Conservation (phyloP, 2,329 filamentous ascomycete species). For the Onygenales sp. region DNA sequence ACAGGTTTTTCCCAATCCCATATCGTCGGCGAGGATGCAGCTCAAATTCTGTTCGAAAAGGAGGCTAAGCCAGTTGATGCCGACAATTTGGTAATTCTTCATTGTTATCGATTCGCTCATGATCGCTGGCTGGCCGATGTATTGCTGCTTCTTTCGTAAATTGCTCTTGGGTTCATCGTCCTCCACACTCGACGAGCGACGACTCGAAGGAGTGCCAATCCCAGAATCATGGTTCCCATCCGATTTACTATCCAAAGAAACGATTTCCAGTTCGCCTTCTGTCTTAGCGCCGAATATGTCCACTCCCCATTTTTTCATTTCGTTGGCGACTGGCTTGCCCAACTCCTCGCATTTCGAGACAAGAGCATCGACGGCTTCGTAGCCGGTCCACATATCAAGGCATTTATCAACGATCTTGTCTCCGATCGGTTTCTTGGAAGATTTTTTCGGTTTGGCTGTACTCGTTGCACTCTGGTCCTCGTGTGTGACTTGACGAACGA, state of each 20-base stretch:
- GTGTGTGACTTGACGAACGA: constrained; percentile 56
- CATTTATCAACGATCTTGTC: constrained; percentile 59
- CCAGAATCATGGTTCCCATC: constrained; percentile 51
- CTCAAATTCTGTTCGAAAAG: constrained; percentile 71
- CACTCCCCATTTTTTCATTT: constrained; percentile 60
- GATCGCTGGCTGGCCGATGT: constrained; percentile 59
- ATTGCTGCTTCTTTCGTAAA: constrained; percentile 30
- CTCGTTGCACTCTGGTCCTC: constrained; percentile 18
- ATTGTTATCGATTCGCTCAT: constrained; percentile 70
- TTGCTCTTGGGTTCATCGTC: constrained; percentile 29
- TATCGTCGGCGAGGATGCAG: constrained; percentile 92
- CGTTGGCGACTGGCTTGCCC: constrained; percentile 55
- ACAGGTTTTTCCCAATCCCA: constrained; percentile 92
- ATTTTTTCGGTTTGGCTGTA: constrained; percentile 37
- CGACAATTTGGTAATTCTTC: constrained; percentile 90
- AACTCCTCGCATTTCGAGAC: constrained; percentile 66
- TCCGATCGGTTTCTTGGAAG: constrained; percentile 48
- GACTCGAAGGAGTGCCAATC: constrained; percentile 52
- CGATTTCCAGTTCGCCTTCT: constrained; percentile 52
- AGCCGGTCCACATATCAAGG: constrained; percentile 65
- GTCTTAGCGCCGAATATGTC: constrained; percentile 53
- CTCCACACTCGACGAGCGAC: constrained; percentile 36
- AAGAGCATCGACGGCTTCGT: constrained; percentile 73
- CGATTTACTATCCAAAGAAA: constrained; percentile 41
- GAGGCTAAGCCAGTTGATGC: constrained; percentile 86